Conservation (phyloP, 345 rosid species). For the Theobroma cacao region DNA sequence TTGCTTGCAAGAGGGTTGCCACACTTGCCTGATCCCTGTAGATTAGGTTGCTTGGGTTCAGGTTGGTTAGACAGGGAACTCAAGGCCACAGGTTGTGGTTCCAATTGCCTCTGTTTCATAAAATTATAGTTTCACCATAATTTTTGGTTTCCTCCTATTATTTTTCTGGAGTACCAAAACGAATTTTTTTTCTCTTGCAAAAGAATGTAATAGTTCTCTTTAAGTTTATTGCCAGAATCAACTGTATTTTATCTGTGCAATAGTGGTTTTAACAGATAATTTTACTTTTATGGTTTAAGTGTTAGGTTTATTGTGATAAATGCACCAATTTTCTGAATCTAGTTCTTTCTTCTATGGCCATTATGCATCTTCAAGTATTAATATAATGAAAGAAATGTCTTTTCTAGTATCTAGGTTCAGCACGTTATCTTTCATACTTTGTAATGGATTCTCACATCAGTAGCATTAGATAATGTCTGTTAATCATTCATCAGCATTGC, state of each 20-base stretch:
- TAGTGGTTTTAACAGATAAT: not conserved
- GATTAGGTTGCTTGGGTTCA: too few species aligned
- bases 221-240: not conserved
- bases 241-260: not conserved
- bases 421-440: not conserved
- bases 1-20: too few species aligned
- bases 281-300: not conserved
- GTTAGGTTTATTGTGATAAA: not conserved
- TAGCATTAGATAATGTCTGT: not conserved
- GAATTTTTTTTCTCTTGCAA: not conserved
- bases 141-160: not conserved
- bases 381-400: not conserved
- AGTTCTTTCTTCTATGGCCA: not conserved
- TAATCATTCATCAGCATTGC: not conserved
- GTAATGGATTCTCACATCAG: not conserved
- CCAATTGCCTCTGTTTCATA: not conserved
- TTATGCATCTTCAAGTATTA: not conserved
- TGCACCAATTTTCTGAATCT: not conserved
- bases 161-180: not conserved
- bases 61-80: too few species aligned
- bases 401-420: not conserved
- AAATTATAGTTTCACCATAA: not conserved
- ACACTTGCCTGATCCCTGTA: too few species aligned
- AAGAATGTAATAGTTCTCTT: not conserved
- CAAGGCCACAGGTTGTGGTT: too few species aligned